These are phyloP conservation scores for Aurantiochytrium sp. DNA, from an alignment of 108 stramenopile species.

Conservation along the genomic window DNA sequence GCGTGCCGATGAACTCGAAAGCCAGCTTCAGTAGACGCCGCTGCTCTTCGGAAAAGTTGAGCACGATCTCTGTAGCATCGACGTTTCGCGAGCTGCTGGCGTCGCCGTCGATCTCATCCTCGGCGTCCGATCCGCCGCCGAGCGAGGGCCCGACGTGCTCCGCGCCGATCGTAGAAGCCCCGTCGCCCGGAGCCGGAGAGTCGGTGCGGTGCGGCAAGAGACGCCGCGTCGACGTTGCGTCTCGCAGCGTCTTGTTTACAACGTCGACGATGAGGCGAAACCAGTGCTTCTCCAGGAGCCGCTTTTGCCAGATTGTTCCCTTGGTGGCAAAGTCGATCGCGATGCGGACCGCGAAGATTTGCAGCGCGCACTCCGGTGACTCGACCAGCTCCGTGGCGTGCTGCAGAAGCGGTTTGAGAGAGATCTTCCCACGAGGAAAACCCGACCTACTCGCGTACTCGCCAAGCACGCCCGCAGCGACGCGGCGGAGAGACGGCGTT, in stretches of 20 bases:
- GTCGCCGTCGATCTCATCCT: not conserved
- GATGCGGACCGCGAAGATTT: not conserved
- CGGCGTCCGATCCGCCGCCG: not conserved
- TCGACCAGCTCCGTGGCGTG: constrained; percentile 9
- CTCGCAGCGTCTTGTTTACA: not conserved
- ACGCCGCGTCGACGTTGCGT: not conserved
- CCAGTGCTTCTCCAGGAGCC: not conserved
- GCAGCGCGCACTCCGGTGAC: not conserved
- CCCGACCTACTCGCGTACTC: not conserved
- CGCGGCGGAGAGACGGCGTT: not conserved
- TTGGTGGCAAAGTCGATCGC: constrained; percentile 10
- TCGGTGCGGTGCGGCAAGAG: not conserved
- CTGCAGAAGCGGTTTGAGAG: not conserved
- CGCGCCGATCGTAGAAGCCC: not conserved
- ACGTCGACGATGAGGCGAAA: not conserved
- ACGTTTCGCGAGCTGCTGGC: not conserved
- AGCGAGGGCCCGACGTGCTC: not conserved
- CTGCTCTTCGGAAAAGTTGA: not conserved
- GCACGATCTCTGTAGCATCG: not conserved
- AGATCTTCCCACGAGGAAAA: not conserved
- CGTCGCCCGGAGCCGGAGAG: not conserved
- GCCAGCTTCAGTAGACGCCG: not conserved
- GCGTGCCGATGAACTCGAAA: not conserved
- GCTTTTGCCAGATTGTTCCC: not conserved
- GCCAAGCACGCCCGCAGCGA: not conserved